These are phyloP conservation scores for Xerocomus amazonicus DNA, from an alignment of 1,284 basidiomycete species.

Conservation along the genomic window DNA sequence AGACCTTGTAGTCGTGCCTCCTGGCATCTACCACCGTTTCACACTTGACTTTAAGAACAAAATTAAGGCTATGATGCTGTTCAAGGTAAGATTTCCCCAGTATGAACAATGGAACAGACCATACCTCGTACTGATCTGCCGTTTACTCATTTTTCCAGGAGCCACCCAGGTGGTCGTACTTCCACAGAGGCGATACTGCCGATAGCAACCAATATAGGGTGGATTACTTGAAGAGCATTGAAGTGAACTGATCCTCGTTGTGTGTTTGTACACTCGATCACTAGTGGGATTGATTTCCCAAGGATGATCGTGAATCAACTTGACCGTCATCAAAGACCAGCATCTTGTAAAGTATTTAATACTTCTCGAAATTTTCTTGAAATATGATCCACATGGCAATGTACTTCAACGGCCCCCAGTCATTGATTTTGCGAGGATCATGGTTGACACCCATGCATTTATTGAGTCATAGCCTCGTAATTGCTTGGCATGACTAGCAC, in stretches of 20 bases:
- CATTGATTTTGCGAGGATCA: no score
- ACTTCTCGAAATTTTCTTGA: no score
- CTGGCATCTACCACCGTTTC: conserved; percentile 85
- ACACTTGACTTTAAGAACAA: conserved; percentile 69
- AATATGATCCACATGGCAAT: no score
- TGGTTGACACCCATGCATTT: no score
- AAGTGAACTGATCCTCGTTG: conserved; percentile 26
- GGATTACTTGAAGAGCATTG: conserved; percentile 53
- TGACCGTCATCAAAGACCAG: no score
- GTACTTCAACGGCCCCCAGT: no score
- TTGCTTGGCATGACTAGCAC: no score
- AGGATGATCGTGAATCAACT: no score
- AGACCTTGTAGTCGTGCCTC: conserved; percentile 71
- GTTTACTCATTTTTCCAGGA: conserved; percentile 47
- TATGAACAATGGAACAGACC: neutral
- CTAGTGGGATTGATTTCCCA: no score
- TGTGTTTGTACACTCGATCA: no score
- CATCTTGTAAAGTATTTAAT: no score
- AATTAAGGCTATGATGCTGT: conserved; percentile 73
- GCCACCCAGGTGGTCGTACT: conserved; percentile 82
- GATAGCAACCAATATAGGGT: conserved; percentile 63
- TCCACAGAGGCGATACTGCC: conserved; percentile 60
- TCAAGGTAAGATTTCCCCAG: conserved; percentile 51
- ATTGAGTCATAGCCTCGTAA: no score
- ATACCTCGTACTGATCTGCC: neutral